Evolutionary conservation across 2,329 filamentous ascomycete species (phyloP), one percentile per base, ranked within the genome.

Genomic region (Calonectria pseudoturangicola): DNA sequence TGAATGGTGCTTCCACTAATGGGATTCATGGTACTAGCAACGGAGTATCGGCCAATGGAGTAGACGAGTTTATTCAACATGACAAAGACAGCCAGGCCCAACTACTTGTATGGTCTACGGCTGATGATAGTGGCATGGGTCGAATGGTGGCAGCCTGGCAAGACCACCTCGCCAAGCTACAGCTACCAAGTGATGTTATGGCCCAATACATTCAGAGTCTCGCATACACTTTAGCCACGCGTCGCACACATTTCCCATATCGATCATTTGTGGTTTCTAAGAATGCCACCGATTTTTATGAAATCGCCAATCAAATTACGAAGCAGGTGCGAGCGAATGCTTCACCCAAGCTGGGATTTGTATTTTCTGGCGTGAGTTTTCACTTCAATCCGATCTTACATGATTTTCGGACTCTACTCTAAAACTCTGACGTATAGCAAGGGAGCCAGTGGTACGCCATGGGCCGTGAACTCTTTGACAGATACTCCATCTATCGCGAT

Each of bases 381-480:
- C 6, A 43, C 18, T n/a, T n/a, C 10, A 10, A 15, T 9, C 8
- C 6, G 18, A 21, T 45, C 15, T 5, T 16, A 16, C 9, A 3
- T 10, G 21, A 10, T 13, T 18, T 12, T 18, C 21, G 2, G 21
- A 39, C 6, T n/a, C 39, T 63, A 21, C 47, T 13, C 9, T 9
- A n/a, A 1, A 15, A 28, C 15, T 1, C 3, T 5, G 1, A 15
- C 5, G 9, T 60, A 2, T 16, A 66, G 47, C 82, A 84, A 70
- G 83, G 83, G n/a, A 83, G 82, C 5, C 82, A 83, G 70, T 83
- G 79, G 80, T 68, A 56, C 47, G 63, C 54, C 27, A 76, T 85
- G 83, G 83, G 83, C 21, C 45, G 60, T 71, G 79, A 77, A 75
- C 83, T 65, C 9, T 74, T 80, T 10, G 16, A 58, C 4, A n/a